Conservation (phyloP, 495 filamentous ascomycete species). For the Peziza echinospora region DNA sequence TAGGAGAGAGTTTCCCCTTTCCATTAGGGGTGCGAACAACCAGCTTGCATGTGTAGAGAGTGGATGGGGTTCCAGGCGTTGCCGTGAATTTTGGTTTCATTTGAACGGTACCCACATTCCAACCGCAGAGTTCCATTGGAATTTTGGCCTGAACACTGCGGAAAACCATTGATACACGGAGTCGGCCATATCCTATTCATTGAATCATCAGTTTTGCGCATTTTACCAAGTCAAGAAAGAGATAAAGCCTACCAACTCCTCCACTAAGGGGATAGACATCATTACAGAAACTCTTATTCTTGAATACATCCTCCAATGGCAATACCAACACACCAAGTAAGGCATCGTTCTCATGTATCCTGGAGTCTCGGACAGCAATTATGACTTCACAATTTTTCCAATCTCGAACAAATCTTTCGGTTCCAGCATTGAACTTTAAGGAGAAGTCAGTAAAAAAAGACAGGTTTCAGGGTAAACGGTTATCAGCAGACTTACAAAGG, state of each 20-base stretch:
- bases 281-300: conserved; percentile 35
- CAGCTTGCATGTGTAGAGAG: too few species aligned
- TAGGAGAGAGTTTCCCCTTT: too few species aligned
- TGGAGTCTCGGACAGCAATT: conserved; percentile 37
- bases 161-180: conserved; percentile 45
- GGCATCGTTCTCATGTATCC: conserved; percentile 42
- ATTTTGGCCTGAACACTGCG: conserved; percentile 39
- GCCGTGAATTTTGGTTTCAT: too few species aligned
- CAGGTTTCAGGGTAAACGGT: background rate
- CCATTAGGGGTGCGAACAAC: too few species aligned
- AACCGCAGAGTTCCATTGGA: conserved; percentile 33
- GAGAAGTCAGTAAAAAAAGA: background rate
- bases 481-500: conserved; percentile 28
- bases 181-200: conserved; percentile 46
- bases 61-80: too few species aligned
- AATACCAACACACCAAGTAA: conserved; percentile 46
- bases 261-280: conserved; percentile 35
- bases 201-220: too few species aligned
- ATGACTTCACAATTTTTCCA: conserved; percentile 43
- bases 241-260: too few species aligned
- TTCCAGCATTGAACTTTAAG: conserved; percentile 49
- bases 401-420: conserved; percentile 44
- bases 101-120: too few species aligned
- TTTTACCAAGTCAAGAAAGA: too few species aligned
- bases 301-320: conserved; percentile 34